A percentile compares a stretch with the other conserved stretches of the same genome.
Evolutionary conservation across 1,284 basidiomycete species (phyloP).

Genomic region (Tausonia pullulans): DNA sequence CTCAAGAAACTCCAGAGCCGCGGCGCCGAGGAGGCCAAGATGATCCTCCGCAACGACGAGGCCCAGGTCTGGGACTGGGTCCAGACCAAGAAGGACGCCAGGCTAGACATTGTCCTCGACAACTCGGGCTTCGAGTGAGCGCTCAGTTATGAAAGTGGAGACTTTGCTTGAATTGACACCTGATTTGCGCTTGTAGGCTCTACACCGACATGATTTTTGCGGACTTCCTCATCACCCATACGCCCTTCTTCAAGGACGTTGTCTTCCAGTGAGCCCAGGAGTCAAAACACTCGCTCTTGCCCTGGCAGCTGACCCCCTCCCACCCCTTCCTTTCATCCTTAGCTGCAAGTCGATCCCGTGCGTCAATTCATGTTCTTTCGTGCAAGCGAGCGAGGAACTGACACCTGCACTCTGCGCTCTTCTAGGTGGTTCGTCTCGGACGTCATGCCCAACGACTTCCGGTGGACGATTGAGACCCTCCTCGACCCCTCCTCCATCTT

Average conservation of each 20-base stretch:
- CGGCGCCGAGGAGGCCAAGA: slow-evolving; percentile 58
- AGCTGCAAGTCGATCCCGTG: slow-evolving; percentile 72
- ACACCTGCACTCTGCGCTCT: not conserved
- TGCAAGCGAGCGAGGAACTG: not conserved
- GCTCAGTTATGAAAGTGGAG: not conserved
- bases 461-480: slow-evolving; percentile 39
- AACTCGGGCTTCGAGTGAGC: slow-evolving; percentile 82
- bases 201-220: slow-evolving; percentile 91
- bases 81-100: slow-evolving; percentile 40
- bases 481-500: slow-evolving; percentile 48
- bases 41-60: slow-evolving; percentile 77
- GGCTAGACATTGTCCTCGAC: slow-evolving; percentile 83
- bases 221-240: slow-evolving; percentile 81
- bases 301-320: slow-evolving; percentile 10
- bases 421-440: slow-evolving; percentile 76
- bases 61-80: slow-evolving; percentile 64
- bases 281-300: not conserved
- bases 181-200: slow-evolving; percentile 42
- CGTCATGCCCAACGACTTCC: slow-evolving; percentile 69
- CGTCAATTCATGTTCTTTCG: slow-evolving; percentile 8
- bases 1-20: slow-evolving; percentile 74
- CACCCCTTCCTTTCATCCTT: slow-evolving; percentile 18
- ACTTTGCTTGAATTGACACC: not conserved
- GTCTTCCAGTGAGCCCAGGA: slow-evolving; percentile 69
- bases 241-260: slow-evolving; percentile 65